A percentile compares a stretch with the other conserved stretches of the same genome.
Evolutionary conservation across 1,284 basidiomycete species (phyloP).

Genomic region (Ustilago trichophora): DNA sequence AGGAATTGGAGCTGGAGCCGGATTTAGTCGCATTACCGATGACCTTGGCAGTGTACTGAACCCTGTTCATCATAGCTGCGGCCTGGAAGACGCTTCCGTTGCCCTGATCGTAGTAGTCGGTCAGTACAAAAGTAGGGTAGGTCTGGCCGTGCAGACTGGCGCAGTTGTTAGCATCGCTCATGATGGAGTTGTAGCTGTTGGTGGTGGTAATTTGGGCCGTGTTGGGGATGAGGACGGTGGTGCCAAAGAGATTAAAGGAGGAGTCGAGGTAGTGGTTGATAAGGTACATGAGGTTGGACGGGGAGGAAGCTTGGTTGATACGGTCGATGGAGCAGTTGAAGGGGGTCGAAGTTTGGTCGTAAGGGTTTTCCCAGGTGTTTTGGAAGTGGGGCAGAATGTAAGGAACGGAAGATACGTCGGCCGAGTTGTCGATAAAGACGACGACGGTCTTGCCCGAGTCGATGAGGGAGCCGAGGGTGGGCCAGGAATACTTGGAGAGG

Average conservation of each 20-base stretch:
- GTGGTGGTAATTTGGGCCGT: constrained; percentile 72
- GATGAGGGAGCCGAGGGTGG: constrained; percentile 83
- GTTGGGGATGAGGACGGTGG: constrained; percentile 74
- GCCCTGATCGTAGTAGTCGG: constrained; percentile 57
- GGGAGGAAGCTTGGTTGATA: constrained; percentile 75
- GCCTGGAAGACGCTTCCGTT: constrained; percentile 57
- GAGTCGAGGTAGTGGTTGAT: constrained; percentile 91
- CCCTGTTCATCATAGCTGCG: constrained; percentile 65
- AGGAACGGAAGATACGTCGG: constrained; percentile 76
- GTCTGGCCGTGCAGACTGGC: constrained; percentile 30
- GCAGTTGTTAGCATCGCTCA: constrained; percentile 49
- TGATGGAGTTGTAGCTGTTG: constrained; percentile 41
- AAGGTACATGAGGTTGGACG: constrained; percentile 68
- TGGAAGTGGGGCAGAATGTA: constrained; percentile 92
- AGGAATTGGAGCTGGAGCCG: constrained; percentile 1
- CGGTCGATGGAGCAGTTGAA: constrained; percentile 90
- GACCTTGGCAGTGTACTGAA: constrained; percentile 57
- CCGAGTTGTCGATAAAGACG: constrained; percentile 82
- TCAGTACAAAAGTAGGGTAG: constrained; percentile 80
- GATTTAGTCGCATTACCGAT: constrained; percentile 29
- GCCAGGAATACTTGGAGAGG: constrained; percentile 74
- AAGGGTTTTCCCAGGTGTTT: constrained; percentile 91
- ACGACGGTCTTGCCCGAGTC: constrained; percentile 79
- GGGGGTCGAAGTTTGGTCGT: constrained; percentile 77
- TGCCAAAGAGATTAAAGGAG: constrained; percentile 70